Evolutionary conservation across 768 basidiomycete genomes (phyloP), one percentile per base, ranked within the genome.

Genomic region (Filobasidium floriforme): DNA sequence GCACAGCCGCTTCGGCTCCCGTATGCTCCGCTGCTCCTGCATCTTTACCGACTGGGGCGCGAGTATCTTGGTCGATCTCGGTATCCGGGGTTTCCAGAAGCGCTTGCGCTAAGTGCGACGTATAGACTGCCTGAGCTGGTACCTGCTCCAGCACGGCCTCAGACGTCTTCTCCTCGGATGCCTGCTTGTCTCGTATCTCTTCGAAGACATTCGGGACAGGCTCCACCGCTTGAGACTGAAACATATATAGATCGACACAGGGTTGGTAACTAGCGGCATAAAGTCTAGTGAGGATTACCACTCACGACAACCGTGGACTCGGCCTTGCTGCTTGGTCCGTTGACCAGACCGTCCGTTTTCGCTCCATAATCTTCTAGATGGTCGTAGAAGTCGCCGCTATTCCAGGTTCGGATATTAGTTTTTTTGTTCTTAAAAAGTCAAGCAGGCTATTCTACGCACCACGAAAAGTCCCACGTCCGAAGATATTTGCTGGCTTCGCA

Each of bases 381-480:
- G 29, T 55, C 61, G 24, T 51, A 37, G 44, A 65, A 65, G 41
- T 52, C 64, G 26, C 54, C 64, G 43, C 64, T 65, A 22, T 22
- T 22, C 18, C 3, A 22, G 26, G 2, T 49, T 22, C 15, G 5
- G 14, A 49, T 49, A 5, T 37, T 37, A 37, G 32, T 37, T 37
- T 9, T 37, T 37, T 9, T 37, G 3, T 9, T 3, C 2, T 22
- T 49, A 49, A 49, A 12, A 14, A 22, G 46, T 5, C 46, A 49
- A 49, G 15, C 46, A 14, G 2, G 22, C 46, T 15, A 6, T 12
- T 49, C 22, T 18, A 49, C 46, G 22, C 61, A 78, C 78, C 93
- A 99, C 32, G 86, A 84, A 77, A 98, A 97, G 79, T 99, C 96
- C 96, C 96, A 99, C 5, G 87, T 89, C 81, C 87, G 90, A 46